Percentiles rank a stretch among this genome's conserved stretches.
Evolutionary conservation across 768 basidiomycete species (phyloP).

Genomic region (Auriscalpium orientale): DNA sequence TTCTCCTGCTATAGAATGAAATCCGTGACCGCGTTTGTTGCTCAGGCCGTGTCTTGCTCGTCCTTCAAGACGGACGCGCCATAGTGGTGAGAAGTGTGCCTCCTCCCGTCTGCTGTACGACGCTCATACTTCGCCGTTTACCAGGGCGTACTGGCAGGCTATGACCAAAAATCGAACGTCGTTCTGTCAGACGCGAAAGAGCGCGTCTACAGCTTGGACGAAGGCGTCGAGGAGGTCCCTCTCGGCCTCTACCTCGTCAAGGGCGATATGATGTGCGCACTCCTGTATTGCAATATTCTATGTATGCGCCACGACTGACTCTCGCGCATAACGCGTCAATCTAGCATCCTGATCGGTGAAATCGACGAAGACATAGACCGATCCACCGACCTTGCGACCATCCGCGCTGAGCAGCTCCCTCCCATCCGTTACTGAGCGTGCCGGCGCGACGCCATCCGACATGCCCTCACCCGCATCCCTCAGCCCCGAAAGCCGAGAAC

Average conservation of each 20-base stretch:
- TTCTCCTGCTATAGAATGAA: background rate
- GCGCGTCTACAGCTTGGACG: constrained; percentile 84
- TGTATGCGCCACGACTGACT: background rate
- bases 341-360: constrained; percentile 74
- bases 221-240: constrained; percentile 90
- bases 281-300: background rate
- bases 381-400: constrained; percentile 61
- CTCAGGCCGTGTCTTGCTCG: constrained; percentile 81
- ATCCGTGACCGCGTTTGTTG: too few species aligned
- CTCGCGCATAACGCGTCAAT: constrained; percentile 10
- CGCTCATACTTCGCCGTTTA: background rate
- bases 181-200: constrained; percentile 93
- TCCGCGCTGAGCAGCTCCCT: constrained; percentile 84
- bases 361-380: constrained; percentile 78
- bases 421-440: constrained; percentile 59
- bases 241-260: constrained; percentile 96
- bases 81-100: constrained; percentile 63
- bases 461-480: too few species aligned
- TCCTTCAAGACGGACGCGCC: constrained; percentile 92
- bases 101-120: background rate
- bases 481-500: too few species aligned
- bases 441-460: background rate
- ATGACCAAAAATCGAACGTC: constrained; percentile 93
- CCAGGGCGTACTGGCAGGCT: constrained; percentile 86
- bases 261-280: constrained; percentile 92